A percentile compares a stretch with the other conserved stretches of the same genome.
Evolutionary conservation across 805 yeast species (phyloP).

Genomic region (Kodamaea lidongshanica): DNA sequence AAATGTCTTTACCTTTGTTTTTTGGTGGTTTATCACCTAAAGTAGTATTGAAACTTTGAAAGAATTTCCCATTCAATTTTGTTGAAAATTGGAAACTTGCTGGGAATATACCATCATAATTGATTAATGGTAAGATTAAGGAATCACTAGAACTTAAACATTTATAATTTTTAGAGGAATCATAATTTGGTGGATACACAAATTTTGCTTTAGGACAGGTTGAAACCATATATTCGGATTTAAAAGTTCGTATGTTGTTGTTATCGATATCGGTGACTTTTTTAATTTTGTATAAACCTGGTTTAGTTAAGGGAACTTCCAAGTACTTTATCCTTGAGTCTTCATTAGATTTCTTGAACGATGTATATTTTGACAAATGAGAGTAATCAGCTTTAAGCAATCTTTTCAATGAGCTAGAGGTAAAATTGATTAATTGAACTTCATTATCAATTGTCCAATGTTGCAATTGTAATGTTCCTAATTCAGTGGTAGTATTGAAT

Average conservation of each 20-base stretch:
- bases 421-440: slow-evolving; percentile 44
- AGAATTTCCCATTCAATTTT: slow-evolving; percentile 19
- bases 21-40: slow-evolving; percentile 12
- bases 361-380: slow-evolving; percentile 22
- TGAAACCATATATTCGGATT: slow-evolving; percentile 60
- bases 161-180: slow-evolving; percentile 30
- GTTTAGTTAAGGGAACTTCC: slow-evolving; percentile 56
- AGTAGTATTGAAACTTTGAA: slow-evolving; percentile 20
- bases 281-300: slow-evolving; percentile 73
- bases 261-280: slow-evolving; percentile 62
- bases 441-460: slow-evolving; percentile 51
- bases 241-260: slow-evolving; percentile 52
- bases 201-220: slow-evolving; percentile 72
- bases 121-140: slow-evolving; percentile 40
- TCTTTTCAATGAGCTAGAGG: slow-evolving; percentile 49
- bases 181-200: slow-evolving; percentile 24
- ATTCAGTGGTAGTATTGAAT: slow-evolving; percentile 71
- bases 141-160: slow-evolving; percentile 47
- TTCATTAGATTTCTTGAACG: slow-evolving; percentile 17
- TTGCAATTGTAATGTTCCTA: slow-evolving; percentile 61
- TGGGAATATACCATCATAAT: slow-evolving; percentile 75
- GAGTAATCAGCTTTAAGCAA: slow-evolving; percentile 25
- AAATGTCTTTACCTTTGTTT: slow-evolving; percentile 28
- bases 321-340: slow-evolving; percentile 47
- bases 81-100: slow-evolving; percentile 22